phyloP scores from a whole-genome alignment of 305 asterid species.

The Fraxinus sp. region DNA sequence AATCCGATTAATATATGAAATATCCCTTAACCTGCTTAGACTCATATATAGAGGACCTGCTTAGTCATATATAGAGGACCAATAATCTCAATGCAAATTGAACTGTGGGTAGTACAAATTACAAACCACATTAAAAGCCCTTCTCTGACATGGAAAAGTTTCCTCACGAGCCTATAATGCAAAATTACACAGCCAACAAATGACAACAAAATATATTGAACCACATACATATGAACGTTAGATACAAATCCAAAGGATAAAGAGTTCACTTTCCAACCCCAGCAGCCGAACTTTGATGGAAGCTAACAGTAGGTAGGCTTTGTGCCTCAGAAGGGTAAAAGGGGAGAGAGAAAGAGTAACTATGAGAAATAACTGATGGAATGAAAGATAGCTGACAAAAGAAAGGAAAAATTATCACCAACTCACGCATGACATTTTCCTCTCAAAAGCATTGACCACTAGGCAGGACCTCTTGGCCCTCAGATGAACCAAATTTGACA shows the following conservation, averaged over 20 bases:
- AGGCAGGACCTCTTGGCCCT: conserved; percentile 4
- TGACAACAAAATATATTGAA: background rate
- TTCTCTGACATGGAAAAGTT: background rate
- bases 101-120: background rate
- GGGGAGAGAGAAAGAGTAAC: background rate
- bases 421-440: background rate
- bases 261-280: background rate
- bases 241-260: background rate
- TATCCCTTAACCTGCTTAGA: background rate
- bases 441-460: background rate
- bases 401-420: background rate
- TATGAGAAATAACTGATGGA: background rate
- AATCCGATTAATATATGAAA: background rate
- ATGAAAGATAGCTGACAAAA: background rate
- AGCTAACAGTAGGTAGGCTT: background rate
- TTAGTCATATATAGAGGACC: background rate
- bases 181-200: background rate
- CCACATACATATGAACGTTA: background rate
- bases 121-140: background rate
- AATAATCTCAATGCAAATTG: background rate
- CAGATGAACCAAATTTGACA: background rate
- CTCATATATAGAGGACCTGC: too few species aligned
- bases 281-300: background rate
- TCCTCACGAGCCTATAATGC: background rate
- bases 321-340: background rate